phyloP scores from a whole-genome alignment of 1,139 yeast species.

The Kurtzmaniella quercitrusa region DNA sequence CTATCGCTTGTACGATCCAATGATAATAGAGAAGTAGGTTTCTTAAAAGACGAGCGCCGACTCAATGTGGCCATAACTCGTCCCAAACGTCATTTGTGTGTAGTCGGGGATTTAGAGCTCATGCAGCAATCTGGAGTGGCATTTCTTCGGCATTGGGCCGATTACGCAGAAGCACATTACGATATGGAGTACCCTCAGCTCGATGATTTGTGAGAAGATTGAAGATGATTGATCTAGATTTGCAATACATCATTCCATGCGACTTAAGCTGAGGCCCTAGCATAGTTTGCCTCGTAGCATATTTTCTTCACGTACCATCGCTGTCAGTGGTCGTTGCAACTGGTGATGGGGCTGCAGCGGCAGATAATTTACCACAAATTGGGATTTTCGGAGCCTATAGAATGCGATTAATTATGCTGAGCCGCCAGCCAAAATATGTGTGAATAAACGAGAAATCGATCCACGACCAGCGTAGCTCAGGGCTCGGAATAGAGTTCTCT shows the following conservation, averaged over 20 bases:
- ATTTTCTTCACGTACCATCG: too few species aligned
- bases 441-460: background rate
- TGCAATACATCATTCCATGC: too few species aligned
- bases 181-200: slow-evolving; percentile 66
- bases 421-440: background rate
- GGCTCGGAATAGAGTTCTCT: background rate
- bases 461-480: too few species aligned
- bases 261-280: too few species aligned
- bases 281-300: too few species aligned
- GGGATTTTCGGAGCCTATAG: background rate
- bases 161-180: slow-evolving; percentile 63
- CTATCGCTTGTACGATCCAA: slow-evolving; percentile 38
- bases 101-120: slow-evolving; percentile 80
- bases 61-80: slow-evolving; percentile 91
- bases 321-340: too few species aligned
- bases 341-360: background rate
- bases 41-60: slow-evolving; percentile 64
- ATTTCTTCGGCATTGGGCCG: slow-evolving; percentile 64
- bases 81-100: slow-evolving; percentile 79
- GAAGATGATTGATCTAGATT: background rate
- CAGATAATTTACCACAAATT: background rate
- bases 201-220: slow-evolving; percentile 17
- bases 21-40: slow-evolving; percentile 65
- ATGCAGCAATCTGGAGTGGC: slow-evolving; percentile 33
- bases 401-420: background rate